phyloP scores from a whole-genome alignment of 306 rosid species.

The Begonia loranthoides region DNA sequence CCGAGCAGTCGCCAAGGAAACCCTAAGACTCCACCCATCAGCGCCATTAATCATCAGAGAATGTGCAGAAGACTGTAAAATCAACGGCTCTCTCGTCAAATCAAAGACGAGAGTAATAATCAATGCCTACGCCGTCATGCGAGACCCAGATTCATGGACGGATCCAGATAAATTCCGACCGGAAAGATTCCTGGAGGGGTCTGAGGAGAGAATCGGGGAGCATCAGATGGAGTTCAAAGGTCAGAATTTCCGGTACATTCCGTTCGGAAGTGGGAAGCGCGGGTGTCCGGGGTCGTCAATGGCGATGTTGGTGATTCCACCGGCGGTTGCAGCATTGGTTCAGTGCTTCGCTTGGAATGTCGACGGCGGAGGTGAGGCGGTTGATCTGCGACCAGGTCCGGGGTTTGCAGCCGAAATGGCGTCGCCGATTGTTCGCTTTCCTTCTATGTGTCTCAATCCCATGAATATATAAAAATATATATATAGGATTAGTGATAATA shows the following conservation, averaged over 20 bases:
- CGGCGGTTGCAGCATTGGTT: constrained; percentile 23
- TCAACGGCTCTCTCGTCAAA: constrained; percentile 21
- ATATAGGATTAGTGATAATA: too few relatives aligned
- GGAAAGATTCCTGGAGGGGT: constrained; percentile 22
- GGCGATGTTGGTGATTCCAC: constrained; percentile 26
- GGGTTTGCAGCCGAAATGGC: constrained; percentile 19
- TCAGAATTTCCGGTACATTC: constrained; percentile 22
- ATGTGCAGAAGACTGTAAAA: constrained; percentile 15
- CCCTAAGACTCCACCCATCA: constrained; percentile 36
- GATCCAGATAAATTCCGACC: constrained; percentile 23
- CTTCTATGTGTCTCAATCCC: background rate
- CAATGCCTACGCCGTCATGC: constrained; percentile 31
- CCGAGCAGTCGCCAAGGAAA: constrained; percentile 32
- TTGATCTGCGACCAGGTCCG: constrained; percentile 10
- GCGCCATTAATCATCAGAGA: constrained; percentile 30
- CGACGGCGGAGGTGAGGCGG: constrained; percentile 5
- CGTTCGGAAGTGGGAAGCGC: constrained; percentile 47
- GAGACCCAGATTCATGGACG: constrained; percentile 26
- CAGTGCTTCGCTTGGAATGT: constrained; percentile 37
- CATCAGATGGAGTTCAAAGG: constrained; percentile 33
- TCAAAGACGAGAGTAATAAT: constrained; percentile 18
- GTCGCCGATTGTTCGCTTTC: constrained; percentile 6
- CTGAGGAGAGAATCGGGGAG: constrained; percentile 8
- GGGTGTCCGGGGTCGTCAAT: constrained; percentile 36
- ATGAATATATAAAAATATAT: too few relatives aligned